Percentiles rank a stretch among this genome's conserved stretches.
phyloP scores from a whole-genome alignment of 2,329 filamentous ascomycete species.

The Trichoderma koningii region DNA sequence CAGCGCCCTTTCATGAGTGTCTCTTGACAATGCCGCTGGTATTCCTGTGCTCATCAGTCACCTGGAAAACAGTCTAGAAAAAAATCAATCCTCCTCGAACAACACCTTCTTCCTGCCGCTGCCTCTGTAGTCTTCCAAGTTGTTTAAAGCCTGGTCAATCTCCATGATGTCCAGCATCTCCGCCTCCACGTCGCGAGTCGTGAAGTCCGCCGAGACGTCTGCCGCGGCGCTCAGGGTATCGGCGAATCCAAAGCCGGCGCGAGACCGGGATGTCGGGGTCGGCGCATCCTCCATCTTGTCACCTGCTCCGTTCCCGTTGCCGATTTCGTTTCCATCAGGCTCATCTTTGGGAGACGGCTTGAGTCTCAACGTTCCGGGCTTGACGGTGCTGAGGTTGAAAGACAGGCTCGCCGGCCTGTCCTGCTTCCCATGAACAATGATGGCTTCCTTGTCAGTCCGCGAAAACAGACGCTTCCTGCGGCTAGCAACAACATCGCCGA shows the following conservation, averaged over 20 bases:
- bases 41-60: slow-evolving; percentile 34
- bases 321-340: slow-evolving; percentile 23
- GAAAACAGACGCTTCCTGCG: slow-evolving; percentile 42
- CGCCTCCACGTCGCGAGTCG: slow-evolving; percentile 56
- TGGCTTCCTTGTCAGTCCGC: slow-evolving; percentile 50
- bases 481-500: slow-evolving; percentile 42
- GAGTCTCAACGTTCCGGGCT: slow-evolving; percentile 42
- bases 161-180: slow-evolving; percentile 68
- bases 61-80: slow-evolving; percentile 11
- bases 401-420: slow-evolving; percentile 44
- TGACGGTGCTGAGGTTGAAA: slow-evolving; percentile 55
- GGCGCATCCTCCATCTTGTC: slow-evolving; percentile 32
- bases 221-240: slow-evolving; percentile 56
- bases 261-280: slow-evolving; percentile 37
- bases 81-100: slow-evolving; percentile 47
- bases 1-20: slow-evolving; percentile 13
- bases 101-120: slow-evolving; percentile 55
- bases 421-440: slow-evolving; percentile 56
- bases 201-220: slow-evolving; percentile 53
- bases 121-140: slow-evolving; percentile 54
- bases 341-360: slow-evolving; percentile 36
- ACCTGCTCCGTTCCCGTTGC: slow-evolving; percentile 28
- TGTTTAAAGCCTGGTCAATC: slow-evolving; percentile 61
- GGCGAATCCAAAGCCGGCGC: slow-evolving; percentile 52
- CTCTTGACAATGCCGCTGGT: slow-evolving; percentile 24